Conservation (phyloP, 495 filamentous ascomycete species). For the Lophiotrema nucula region DNA sequence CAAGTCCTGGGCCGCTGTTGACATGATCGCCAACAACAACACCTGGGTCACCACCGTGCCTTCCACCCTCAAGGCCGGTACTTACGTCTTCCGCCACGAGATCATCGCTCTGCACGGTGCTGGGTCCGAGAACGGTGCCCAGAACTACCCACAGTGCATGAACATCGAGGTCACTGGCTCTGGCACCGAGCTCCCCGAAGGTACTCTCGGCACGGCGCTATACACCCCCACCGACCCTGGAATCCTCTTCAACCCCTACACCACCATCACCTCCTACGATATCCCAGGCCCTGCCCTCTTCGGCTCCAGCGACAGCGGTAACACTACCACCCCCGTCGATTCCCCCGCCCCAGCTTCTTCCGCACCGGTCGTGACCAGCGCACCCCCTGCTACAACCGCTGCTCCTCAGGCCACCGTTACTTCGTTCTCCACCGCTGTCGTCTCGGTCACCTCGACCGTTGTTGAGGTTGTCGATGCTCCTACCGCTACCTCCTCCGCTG, state of each 20-base stretch:
- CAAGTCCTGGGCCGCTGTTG: constrained; percentile 27
- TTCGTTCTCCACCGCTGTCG: not conserved
- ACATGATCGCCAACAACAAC: constrained; percentile 26
- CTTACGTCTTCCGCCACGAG: constrained; percentile 32
- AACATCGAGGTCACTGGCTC: constrained; percentile 27
- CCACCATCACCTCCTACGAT: constrained; percentile 10
- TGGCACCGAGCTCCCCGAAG: constrained; percentile 21
- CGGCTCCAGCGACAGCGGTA: not conserved
- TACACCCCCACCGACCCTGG: constrained; percentile 23
- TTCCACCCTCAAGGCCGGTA: constrained; percentile 16
- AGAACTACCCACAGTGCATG: constrained; percentile 31
- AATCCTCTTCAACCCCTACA: constrained; percentile 24
- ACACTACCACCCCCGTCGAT: not conserved
- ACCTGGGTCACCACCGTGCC: constrained; percentile 31
- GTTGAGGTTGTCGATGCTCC: not conserved
- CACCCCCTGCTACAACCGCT: constrained; percentile 1
- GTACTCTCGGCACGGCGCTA: constrained; percentile 9
- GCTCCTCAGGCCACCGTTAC: constrained; percentile 5
- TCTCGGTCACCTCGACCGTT: not conserved
- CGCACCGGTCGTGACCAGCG: not conserved
- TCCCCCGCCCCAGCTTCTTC: constrained; percentile 2
- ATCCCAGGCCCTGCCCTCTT: constrained; percentile 28
- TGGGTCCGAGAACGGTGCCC: constrained; percentile 16
- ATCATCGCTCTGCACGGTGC: constrained; percentile 27
- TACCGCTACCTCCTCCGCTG: not conserved